Base-by-base conservation (phyloP, 2,329 filamentous ascomycete genomes). In the Chaetomium olivaceum region DNA sequence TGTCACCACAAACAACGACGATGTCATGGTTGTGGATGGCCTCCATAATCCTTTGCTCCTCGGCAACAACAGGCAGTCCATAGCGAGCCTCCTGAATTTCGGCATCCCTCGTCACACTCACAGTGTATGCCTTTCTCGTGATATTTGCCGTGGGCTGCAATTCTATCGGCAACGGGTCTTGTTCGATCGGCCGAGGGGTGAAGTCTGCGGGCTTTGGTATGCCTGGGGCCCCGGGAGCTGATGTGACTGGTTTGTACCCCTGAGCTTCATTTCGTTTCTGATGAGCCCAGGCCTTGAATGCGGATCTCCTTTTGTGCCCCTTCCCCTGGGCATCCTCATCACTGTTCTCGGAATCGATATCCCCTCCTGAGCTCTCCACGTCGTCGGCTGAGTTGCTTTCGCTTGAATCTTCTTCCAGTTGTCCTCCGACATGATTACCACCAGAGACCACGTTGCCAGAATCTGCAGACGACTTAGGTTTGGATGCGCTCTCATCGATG, bases 41-140 rank as follows among this genome's bases (percentile, higher is more conserved):
- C 78, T 99, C 95, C 93, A 99, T 98, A 33, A 99, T 93, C 73
- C 90, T 93, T 75, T 99, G 95, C 77, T 99, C 95, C 76, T 98
- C 93, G 1, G 91, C 91, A 1, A 98, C 92, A 1, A 99, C 91
- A 0, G 95, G 95, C 19, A 99, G 83, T 63, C 91, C 87, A 56
- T 96, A 77, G 14, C 95, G 88, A 12, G 89, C 87, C 57, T 89
- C 85, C 75, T 97, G 92, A 25, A 98, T 90, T 21, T 90, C 89
- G 5, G 88, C 80, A 0, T 85, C 80, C 64, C 95, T 87, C 48
- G 85, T 80, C 2, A 97, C 88, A 1, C 85, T 77, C 1, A 97
- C 89, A 67, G 88, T 90, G 75, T 88, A 93, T 0, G 90, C 90
- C 73, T 93, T 94, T 67, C 93, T 84, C 46, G 83, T 82, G 2